These are phyloP conservation scores for Crepidotus sp. DNA, from an alignment of 1,284 basidiomycete genomes.

Conservation along the genomic window DNA sequence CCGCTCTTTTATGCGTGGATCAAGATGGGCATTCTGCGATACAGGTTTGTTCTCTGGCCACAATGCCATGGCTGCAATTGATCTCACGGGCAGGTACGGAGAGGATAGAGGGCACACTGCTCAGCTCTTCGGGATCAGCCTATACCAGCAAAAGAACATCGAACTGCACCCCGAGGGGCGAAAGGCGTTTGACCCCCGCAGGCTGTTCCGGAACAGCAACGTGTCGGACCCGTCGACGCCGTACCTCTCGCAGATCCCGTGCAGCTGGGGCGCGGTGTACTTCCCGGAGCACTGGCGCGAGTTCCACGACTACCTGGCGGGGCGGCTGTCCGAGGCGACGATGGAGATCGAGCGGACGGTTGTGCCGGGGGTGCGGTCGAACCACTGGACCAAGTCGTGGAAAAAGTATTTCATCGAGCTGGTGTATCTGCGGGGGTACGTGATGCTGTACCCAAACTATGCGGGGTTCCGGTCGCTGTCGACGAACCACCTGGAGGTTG, in stretches of 20 bases:
- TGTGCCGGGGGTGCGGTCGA: conserved; percentile 69
- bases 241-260: conserved; percentile 76
- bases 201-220: conserved; percentile 39
- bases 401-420: conserved; percentile 84
- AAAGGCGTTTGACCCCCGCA: conserved; percentile 55
- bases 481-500: conserved; percentile 78
- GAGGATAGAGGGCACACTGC: conserved; percentile 28
- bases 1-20: conserved; percentile 77
- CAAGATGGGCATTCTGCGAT: conserved; percentile 65
- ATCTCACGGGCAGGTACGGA: conserved; percentile 59
- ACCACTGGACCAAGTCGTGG: conserved; percentile 74
- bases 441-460: conserved; percentile 83
- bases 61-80: no score
- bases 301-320: conserved; percentile 67
- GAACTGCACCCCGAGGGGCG: conserved; percentile 66
- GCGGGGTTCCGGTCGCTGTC: conserved; percentile 61
- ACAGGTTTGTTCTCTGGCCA: conserved; percentile 63
- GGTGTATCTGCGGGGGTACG: conserved; percentile 68
- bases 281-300: conserved; percentile 81
- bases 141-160: conserved; percentile 76
- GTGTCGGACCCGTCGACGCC: conserved; percentile 45
- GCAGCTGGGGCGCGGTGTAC: conserved; percentile 86
- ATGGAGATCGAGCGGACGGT: conserved; percentile 38
- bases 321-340: conserved; percentile 47
- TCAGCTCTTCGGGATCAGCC: conserved; percentile 65